Evolutionary conservation across 805 yeast species (phyloP).

Genomic region (Ogataea paraovalis): DNA sequence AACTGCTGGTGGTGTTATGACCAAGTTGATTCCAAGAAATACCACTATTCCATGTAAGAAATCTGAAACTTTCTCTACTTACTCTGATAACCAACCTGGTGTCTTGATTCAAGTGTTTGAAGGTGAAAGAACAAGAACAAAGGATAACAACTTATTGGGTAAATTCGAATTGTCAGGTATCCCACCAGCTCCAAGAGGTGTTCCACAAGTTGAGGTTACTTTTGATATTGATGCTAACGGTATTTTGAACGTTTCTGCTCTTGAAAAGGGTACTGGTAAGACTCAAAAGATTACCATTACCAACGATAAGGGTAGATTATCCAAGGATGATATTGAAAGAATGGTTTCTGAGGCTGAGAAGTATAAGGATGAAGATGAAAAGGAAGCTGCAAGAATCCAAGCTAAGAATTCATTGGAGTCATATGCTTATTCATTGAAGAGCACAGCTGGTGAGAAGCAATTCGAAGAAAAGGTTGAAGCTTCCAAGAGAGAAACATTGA

Average conservation of each 20-base stretch:
- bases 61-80: conserved; percentile 73
- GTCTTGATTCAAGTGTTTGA: conserved; percentile 91
- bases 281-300: conserved; percentile 86
- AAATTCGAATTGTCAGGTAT: conserved; percentile 82
- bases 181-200: conserved; percentile 91
- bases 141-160: conserved; percentile 87
- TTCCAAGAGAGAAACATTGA: conserved; percentile 52
- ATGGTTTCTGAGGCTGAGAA: conserved; percentile 64
- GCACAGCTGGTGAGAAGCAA: conserved; percentile 37
- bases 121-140: conserved; percentile 94
- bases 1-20: conserved; percentile 79
- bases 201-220: conserved; percentile 88
- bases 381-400: conserved; percentile 52
- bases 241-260: conserved; percentile 78
- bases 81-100: conserved; percentile 83
- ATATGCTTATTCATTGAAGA: conserved; percentile 53
- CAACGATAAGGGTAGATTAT: conserved; percentile 90
- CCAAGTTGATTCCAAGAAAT: conserved; percentile 74
- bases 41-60: conserved; percentile 73
- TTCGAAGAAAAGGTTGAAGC: conserved; percentile 36
- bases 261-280: conserved; percentile 94
- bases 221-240: conserved; percentile 85
- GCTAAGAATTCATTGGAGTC: conserved; percentile 57
- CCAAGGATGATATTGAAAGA: conserved; percentile 62
- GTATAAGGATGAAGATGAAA: conserved; percentile 59